These are phyloP conservation scores for Amanita molliuscula DNA, from an alignment of 768 basidiomycete genomes.

Conservation along the genomic window DNA sequence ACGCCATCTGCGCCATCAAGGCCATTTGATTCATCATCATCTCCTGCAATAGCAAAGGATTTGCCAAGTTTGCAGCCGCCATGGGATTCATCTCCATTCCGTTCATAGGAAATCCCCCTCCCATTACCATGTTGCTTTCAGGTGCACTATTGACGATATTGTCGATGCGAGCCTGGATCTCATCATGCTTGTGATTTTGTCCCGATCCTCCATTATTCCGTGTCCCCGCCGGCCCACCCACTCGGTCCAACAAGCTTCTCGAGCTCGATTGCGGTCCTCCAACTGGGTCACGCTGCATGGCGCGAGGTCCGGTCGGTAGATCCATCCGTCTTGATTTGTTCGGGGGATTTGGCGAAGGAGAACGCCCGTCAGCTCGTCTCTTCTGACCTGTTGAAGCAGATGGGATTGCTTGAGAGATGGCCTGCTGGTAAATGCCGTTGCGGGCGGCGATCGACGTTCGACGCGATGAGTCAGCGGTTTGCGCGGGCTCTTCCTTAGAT, in stretches of 20 bases:
- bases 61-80: constrained; percentile 41
- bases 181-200: constrained; percentile 42
- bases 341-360: constrained; percentile 55
- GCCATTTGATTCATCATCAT: constrained; percentile 92
- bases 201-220: constrained; percentile 17
- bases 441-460: constrained; percentile 40
- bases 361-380: constrained; percentile 54
- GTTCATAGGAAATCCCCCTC: constrained; percentile 31
- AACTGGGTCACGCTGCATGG: constrained; percentile 49
- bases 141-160: constrained; percentile 55
- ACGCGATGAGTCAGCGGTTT: constrained; percentile 28
- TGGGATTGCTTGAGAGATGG: constrained; percentile 54
- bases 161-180: constrained; percentile 73
- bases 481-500: constrained; percentile 21
- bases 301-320: constrained; percentile 77
- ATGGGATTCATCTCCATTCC: constrained; percentile 58
- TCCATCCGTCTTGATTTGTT: constrained; percentile 68
- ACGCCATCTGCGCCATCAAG: constrained; percentile 88
- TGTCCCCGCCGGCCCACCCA: constrained; percentile 48
- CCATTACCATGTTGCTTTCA: constrained; percentile 49
- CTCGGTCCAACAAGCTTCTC: constrained; percentile 71
- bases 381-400: constrained; percentile 46
- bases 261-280: constrained; percentile 21
- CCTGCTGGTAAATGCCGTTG: constrained; percentile 61
- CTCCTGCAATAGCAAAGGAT: constrained; percentile 71